Conservation (phyloP, 805 yeast genomes). For the Scheffersomyces stipitis region DNA sequence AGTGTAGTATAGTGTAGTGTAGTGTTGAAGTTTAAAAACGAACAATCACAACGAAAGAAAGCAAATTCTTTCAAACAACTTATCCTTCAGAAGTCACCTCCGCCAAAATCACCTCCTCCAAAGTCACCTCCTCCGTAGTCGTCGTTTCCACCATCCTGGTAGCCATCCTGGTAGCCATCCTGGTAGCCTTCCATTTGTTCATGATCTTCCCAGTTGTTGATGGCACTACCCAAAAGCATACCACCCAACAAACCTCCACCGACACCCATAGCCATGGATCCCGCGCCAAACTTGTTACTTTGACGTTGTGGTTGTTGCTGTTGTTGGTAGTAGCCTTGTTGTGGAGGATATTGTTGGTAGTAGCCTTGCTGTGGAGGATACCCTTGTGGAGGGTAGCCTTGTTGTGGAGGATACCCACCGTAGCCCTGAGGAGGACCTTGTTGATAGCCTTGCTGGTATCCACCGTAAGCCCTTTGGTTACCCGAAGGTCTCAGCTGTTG, state of each 20-base stretch:
- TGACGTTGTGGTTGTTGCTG: slow-evolving; percentile 30
- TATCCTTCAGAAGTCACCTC: too few relatives aligned
- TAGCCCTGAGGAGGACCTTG: slow-evolving; percentile 23
- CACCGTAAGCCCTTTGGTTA: slow-evolving; percentile 15
- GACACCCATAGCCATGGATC: slow-evolving; percentile 50
- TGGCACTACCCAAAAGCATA: slow-evolving; percentile 46
- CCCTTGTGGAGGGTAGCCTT: slow-evolving; percentile 17
- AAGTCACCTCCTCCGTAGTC: slow-evolving; percentile 22
- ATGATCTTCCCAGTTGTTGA: slow-evolving; percentile 29
- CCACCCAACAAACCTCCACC: slow-evolving; percentile 65
- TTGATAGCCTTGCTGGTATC: slow-evolving; percentile 9
- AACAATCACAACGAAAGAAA: too few relatives aligned
- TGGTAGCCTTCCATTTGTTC: slow-evolving; percentile 30
- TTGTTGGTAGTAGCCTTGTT: slow-evolving; percentile 28
- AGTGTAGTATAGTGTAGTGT: too few relatives aligned
- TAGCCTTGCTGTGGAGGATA: slow-evolving; percentile 9
- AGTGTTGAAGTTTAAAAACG: too few relatives aligned
- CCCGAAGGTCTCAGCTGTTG: too few relatives aligned
- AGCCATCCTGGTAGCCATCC: slow-evolving; percentile 29
- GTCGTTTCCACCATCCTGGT: slow-evolving; percentile 22
- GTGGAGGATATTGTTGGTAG: slow-evolving; percentile 12
- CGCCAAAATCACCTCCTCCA: slow-evolving; percentile 36
- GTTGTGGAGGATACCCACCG: slow-evolving; percentile 22
- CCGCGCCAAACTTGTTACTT: slow-evolving; percentile 33
- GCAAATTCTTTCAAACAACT: too few relatives aligned